phyloP scores from a whole-genome alignment of 768 basidiomycete species.

The Guyanaporus albipodus region DNA sequence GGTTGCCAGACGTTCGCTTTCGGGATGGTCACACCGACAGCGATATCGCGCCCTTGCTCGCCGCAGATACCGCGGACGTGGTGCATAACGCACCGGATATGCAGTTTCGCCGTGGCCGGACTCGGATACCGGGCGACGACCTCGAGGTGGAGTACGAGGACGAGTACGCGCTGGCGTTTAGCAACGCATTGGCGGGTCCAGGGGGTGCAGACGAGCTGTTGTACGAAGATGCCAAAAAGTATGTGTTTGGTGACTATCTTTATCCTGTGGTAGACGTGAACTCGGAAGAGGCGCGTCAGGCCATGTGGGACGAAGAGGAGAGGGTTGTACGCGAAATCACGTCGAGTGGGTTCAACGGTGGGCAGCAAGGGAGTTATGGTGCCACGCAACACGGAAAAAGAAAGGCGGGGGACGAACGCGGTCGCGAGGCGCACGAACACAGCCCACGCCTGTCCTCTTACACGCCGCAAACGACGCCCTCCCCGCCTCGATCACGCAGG shows the following conservation, averaged over 20 bases:
- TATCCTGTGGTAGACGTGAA: slow-evolving; percentile 90
- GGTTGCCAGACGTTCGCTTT: slow-evolving; percentile 69
- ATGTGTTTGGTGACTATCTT: slow-evolving; percentile 87
- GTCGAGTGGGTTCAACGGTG: slow-evolving; percentile 5
- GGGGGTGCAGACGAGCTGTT: slow-evolving; percentile 73
- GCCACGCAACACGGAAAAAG: slow-evolving; percentile 22
- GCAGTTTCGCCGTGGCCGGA: slow-evolving; percentile 25
- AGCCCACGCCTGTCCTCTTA: background rate
- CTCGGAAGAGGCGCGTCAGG: slow-evolving; percentile 39
- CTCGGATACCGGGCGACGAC: slow-evolving; percentile 20
- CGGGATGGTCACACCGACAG: slow-evolving; percentile 43
- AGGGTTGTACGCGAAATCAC: slow-evolving; percentile 27
- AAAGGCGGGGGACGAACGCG: background rate
- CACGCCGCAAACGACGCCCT: slow-evolving; percentile 3
- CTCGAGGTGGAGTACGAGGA: slow-evolving; percentile 34
- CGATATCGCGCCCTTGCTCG: slow-evolving; percentile 74
- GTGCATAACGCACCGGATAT: slow-evolving; percentile 64
- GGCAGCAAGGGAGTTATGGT: slow-evolving; percentile 19
- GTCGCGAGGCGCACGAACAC: background rate
- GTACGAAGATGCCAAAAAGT: slow-evolving; percentile 70
- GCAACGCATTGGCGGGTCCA: slow-evolving; percentile 36
- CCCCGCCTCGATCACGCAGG: slow-evolving; percentile 7
- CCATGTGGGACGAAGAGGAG: slow-evolving; percentile 30
- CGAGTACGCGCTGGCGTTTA: slow-evolving; percentile 32
- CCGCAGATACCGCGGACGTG: slow-evolving; percentile 55